Evolutionary conservation across 192 early-diverging fungal species (phyloP).

Genomic region (Coemansia sp.): DNA sequence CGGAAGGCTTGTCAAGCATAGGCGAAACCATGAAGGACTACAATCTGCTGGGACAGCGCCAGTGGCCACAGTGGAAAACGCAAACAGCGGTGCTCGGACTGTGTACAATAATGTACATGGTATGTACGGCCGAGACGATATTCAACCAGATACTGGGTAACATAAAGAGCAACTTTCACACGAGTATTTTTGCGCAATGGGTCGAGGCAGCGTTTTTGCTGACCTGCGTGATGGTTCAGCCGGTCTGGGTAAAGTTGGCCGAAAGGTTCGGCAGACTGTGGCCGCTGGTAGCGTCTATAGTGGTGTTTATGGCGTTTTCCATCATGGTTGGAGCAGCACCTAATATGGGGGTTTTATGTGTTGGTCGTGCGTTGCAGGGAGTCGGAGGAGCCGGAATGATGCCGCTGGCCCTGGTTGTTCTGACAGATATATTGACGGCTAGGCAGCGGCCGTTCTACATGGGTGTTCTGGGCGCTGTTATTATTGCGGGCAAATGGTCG

Average conservation of each 20-base stretch:
- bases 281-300: slow-evolving; percentile 38
- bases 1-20: not conserved
- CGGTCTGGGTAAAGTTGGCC: slow-evolving; percentile 79
- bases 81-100: slow-evolving; percentile 39
- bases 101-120: slow-evolving; percentile 65
- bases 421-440: slow-evolving; percentile 68
- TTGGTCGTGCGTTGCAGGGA: slow-evolving; percentile 69
- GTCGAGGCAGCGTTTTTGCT: slow-evolving; percentile 72
- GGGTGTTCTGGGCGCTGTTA: slow-evolving; percentile 62
- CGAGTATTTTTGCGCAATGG: slow-evolving; percentile 71
- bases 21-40: slow-evolving; percentile 13
- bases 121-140: slow-evolving; percentile 76
- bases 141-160: slow-evolving; percentile 71
- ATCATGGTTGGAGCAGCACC: slow-evolving; percentile 44
- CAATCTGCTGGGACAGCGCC: slow-evolving; percentile 47
- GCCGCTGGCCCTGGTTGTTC: slow-evolving; percentile 66
- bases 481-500: slow-evolving; percentile 59
- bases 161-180: slow-evolving; percentile 68
- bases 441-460: slow-evolving; percentile 69
- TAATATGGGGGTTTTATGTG: slow-evolving; percentile 56
- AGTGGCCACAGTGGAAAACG: slow-evolving; percentile 30
- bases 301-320: slow-evolving; percentile 52
- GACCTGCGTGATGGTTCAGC: slow-evolving; percentile 65
- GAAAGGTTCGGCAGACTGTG: slow-evolving; percentile 64
- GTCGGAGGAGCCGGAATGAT: slow-evolving; percentile 68